Evolutionary conservation across 1,139 yeast genomes (phyloP).

Genomic region (Diutina catenulata): DNA sequence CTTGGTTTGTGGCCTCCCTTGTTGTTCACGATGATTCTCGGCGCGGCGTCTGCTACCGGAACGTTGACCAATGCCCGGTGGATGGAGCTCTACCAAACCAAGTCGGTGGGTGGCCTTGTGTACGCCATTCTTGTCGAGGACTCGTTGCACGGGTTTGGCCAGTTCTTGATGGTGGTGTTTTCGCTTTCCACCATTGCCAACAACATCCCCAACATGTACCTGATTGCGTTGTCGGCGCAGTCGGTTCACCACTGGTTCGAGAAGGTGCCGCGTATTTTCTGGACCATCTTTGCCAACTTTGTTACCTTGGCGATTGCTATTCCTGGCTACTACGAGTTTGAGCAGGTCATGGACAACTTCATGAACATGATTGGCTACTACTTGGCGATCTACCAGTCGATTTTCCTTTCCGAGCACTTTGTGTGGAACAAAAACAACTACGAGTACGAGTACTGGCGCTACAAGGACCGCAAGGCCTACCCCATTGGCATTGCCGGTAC

Average conservation of each 20-base stretch:
- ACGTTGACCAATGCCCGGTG: slow-evolving; percentile 32
- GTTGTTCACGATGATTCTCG: slow-evolving; percentile 63
- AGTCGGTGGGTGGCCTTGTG: slow-evolving; percentile 73
- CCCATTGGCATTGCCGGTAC: slow-evolving; percentile 75
- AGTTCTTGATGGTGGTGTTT: slow-evolving; percentile 74
- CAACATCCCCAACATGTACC: slow-evolving; percentile 88
- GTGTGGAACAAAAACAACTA: slow-evolving; percentile 54
- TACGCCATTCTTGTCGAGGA: slow-evolving; percentile 66
- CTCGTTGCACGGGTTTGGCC: slow-evolving; percentile 80
- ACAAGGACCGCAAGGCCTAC: slow-evolving; percentile 41
- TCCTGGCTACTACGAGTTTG: slow-evolving; percentile 73
- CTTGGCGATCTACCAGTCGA: slow-evolving; percentile 73
- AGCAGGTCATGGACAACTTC: slow-evolving; percentile 64
- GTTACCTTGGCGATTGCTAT: slow-evolving; percentile 76
- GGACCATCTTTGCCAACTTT: slow-evolving; percentile 71
- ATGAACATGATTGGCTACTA: slow-evolving; percentile 89
- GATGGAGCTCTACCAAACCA: slow-evolving; percentile 36
- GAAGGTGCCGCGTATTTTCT: slow-evolving; percentile 65
- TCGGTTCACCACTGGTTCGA: slow-evolving; percentile 65
- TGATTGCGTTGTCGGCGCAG: slow-evolving; percentile 77
- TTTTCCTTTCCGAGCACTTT: slow-evolving; percentile 67
- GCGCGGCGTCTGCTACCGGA: slow-evolving; percentile 82
- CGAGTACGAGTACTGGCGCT: slow-evolving; percentile 53
- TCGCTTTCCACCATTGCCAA: slow-evolving; percentile 81
- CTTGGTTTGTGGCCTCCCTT: slow-evolving; percentile 59